Evolutionary conservation across 2,329 filamentous ascomycete species (phyloP).

Genomic region (Triangularia verruculosa): DNA sequence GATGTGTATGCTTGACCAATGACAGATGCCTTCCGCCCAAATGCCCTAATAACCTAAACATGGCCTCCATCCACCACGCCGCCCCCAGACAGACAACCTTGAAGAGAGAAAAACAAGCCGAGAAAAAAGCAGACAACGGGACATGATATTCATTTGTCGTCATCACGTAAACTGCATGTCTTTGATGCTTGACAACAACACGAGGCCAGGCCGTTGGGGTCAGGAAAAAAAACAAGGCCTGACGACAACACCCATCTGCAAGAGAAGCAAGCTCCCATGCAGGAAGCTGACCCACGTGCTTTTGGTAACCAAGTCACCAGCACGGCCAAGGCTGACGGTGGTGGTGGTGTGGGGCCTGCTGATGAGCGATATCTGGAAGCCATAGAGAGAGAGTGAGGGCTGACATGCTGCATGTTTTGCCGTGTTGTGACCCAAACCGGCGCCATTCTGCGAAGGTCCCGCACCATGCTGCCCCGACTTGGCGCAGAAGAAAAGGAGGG

Average conservation of each 20-base stretch:
- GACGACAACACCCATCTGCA: slow-evolving; percentile 1
- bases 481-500: not conserved
- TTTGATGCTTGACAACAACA: not conserved
- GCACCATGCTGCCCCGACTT: slow-evolving; percentile 1
- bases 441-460: not conserved
- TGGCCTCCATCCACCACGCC: not conserved
- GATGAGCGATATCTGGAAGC: not conserved
- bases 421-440: not conserved
- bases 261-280: not conserved
- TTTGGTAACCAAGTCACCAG: not conserved
- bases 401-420: not conserved
- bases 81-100: not conserved
- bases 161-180: not conserved
- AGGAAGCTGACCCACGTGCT: not conserved
- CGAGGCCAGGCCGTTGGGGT: slow-evolving; percentile 1
- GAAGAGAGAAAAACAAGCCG: too few relatives aligned
- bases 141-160: not conserved
- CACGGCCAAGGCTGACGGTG: not conserved
- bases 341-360: slow-evolving; percentile 2
- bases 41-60: not conserved
- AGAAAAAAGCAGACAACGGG: not conserved
- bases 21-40: not conserved
- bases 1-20: not conserved
- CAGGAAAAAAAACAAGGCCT: slow-evolving; percentile 10
- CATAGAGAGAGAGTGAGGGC: not conserved